Percentiles rank a stretch among this genome's conserved stretches.
These are phyloP conservation scores for Vitis hybrid DNA, from an alignment of 177 flowering plant species.

Conservation along the genomic window DNA sequence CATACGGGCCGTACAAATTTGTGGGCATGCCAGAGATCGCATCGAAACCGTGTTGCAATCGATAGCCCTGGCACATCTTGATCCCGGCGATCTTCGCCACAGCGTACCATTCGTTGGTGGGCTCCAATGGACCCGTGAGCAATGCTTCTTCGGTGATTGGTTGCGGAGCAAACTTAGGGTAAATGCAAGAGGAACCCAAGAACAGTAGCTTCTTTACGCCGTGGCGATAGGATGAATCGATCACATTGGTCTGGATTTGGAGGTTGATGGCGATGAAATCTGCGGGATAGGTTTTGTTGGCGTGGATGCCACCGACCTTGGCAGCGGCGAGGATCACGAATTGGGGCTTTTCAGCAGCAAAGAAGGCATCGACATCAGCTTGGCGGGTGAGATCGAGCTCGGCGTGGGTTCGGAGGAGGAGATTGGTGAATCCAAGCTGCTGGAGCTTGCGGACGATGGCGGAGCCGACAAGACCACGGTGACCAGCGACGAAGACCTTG, in stretches of 20 bases:
- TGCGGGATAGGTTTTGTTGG: constrained; percentile 89
- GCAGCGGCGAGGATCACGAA: constrained; percentile 90
- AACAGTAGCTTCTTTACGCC: constrained; percentile 75
- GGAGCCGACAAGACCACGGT: constrained; percentile 85
- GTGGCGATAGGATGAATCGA: constrained; percentile 55
- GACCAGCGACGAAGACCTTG: constrained; percentile 86
- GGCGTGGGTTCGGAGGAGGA: constrained; percentile 66
- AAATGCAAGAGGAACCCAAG: constrained; percentile 89
- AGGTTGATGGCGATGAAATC: constrained; percentile 86
- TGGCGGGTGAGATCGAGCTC: constrained; percentile 88
- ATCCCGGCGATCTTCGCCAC: constrained; percentile 93
- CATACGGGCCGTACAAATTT: constrained; percentile 79
- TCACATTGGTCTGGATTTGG: constrained; percentile 91
- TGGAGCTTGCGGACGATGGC: constrained; percentile 75
- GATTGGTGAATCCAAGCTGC: constrained; percentile 57
- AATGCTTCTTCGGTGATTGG: constrained; percentile 79
- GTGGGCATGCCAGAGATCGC: constrained; percentile 94
- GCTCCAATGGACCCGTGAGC: constrained; percentile 83
- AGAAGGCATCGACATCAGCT: constrained; percentile 77
- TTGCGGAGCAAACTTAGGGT: constrained; percentile 90
- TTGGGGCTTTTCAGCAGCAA: constrained; percentile 59
- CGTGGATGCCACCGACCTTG: constrained; percentile 96
- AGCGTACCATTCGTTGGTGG: constrained; percentile 95
- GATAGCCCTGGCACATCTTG: constrained; percentile 86
- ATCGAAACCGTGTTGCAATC: constrained; percentile 66